Evolutionary conservation across 805 yeast genomes (phyloP).

Genomic region (Ogataea minuta): DNA sequence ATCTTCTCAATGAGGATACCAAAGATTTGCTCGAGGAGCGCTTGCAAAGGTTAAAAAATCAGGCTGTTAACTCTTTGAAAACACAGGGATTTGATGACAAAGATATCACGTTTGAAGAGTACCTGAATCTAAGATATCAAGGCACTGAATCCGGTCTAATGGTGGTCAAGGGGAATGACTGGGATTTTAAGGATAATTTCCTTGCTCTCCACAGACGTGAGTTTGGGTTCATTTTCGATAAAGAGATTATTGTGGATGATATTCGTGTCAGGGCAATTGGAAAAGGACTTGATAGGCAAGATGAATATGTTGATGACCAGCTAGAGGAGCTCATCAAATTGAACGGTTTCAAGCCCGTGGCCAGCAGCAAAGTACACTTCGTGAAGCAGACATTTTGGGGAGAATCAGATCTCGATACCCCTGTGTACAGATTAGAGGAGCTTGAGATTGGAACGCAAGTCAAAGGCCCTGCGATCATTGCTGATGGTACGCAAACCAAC

Average conservation of each 20-base stretch:
- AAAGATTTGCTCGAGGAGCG: slow-evolving; percentile 39
- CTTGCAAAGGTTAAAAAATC: slow-evolving; percentile 42
- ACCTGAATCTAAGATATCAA: slow-evolving; percentile 73
- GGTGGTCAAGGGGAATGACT: slow-evolving; percentile 39
- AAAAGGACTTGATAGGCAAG: slow-evolving; percentile 44
- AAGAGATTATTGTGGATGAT: slow-evolving; percentile 66
- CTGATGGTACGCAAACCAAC: slow-evolving; percentile 80
- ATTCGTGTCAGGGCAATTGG: slow-evolving; percentile 73
- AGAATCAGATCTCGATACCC: slow-evolving; percentile 47
- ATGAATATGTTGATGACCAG: slow-evolving; percentile 50
- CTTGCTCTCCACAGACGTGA: slow-evolving; percentile 59
- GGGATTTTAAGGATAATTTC: slow-evolving; percentile 45
- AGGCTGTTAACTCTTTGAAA: slow-evolving; percentile 41
- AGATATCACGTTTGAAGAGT: slow-evolving; percentile 56
- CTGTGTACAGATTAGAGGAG: slow-evolving; percentile 54
- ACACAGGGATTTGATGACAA: slow-evolving; percentile 53
- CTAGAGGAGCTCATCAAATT: slow-evolving; percentile 35
- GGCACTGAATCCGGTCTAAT: slow-evolving; percentile 90
- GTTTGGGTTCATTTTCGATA: slow-evolving; percentile 65
- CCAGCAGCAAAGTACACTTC: slow-evolving; percentile 31
- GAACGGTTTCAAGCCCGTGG: slow-evolving; percentile 24
- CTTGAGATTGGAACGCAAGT: slow-evolving; percentile 52
- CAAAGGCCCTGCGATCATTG: slow-evolving; percentile 71
- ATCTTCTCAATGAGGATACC: slow-evolving; percentile 36
- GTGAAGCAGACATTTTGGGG: slow-evolving; percentile 57